phyloP scores from a whole-genome alignment of 1,284 basidiomycete species.

The Cutaneotrichosporon cyanovorans region DNA sequence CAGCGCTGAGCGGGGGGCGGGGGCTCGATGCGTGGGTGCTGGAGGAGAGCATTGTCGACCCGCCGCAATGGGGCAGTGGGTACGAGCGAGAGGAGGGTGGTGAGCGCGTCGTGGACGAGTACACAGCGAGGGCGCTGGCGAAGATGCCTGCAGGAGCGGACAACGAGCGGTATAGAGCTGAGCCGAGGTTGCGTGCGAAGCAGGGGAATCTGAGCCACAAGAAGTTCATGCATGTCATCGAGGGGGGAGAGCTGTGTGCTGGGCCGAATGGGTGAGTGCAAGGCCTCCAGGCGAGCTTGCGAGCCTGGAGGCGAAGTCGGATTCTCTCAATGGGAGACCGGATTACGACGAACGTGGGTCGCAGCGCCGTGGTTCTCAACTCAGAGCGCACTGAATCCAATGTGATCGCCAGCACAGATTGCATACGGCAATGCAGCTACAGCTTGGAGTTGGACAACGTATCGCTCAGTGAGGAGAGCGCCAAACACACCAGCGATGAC shows the following conservation, averaged over 20 bases:
- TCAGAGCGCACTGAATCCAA: too few species aligned
- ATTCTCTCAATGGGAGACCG: too few species aligned
- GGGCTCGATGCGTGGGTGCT: constrained; percentile 65
- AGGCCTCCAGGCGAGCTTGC: background rate
- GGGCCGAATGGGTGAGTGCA: constrained; percentile 35
- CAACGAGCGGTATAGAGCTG: background rate
- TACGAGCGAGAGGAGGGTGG: too few species aligned
- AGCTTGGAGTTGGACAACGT: too few species aligned
- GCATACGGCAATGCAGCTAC: too few species aligned
- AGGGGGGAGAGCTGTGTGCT: constrained; percentile 38
- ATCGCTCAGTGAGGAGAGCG: too few species aligned
- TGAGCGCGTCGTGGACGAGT: background rate
- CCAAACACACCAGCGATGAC: too few species aligned
- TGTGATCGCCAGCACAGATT: too few species aligned
- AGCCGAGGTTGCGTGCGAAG: constrained; percentile 28
- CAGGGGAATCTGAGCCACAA: constrained; percentile 44
- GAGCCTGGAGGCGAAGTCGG: background rate
- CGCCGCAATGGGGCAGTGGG: constrained; percentile 27
- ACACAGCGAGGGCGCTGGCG: background rate
- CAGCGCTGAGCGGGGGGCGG: constrained; percentile 52
- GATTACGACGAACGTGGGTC: background rate
- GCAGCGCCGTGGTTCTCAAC: too few species aligned
- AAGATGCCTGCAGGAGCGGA: background rate
- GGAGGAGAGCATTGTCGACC: constrained; percentile 74
- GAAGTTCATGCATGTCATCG: constrained; percentile 46